These are phyloP conservation scores for Boletellus deceptivus DNA, from an alignment of 1,284 basidiomycete genomes.

Conservation along the genomic window DNA sequence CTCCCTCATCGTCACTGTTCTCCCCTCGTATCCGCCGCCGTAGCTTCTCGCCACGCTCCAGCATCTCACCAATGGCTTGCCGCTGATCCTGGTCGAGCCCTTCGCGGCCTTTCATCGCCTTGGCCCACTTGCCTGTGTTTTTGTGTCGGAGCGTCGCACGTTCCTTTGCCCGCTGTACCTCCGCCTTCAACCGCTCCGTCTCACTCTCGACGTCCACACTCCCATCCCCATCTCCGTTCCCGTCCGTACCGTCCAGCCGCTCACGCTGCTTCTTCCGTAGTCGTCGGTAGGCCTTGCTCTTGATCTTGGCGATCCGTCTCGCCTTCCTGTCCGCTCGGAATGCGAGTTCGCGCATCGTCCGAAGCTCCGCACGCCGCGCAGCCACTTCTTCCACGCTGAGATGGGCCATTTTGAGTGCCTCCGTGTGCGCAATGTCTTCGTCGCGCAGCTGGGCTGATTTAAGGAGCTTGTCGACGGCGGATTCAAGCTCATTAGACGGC, in stretches of 20 bases:
- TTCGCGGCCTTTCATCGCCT: constrained; percentile 63
- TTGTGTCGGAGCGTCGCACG: constrained; percentile 85
- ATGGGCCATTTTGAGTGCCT: constrained; percentile 80
- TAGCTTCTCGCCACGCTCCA: constrained; percentile 71
- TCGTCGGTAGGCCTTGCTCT: constrained; percentile 90
- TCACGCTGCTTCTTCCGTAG: constrained; percentile 79
- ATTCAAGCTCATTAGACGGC: constrained; percentile 71
- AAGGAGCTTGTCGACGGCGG: constrained; percentile 72
- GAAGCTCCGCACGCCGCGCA: constrained; percentile 76
- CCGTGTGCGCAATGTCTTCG: constrained; percentile 70
- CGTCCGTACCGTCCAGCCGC: constrained; percentile 50
- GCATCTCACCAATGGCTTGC: constrained; percentile 75
- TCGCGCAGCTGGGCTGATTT: constrained; percentile 79
- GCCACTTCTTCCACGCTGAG: constrained; percentile 83
- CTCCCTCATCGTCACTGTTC: constrained; percentile 45
- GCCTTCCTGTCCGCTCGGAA: constrained; percentile 93
- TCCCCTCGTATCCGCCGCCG: constrained; percentile 69
- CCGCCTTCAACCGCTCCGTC: constrained; percentile 63
- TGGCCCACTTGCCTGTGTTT: constrained; percentile 80
- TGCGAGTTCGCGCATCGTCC: constrained; percentile 89
- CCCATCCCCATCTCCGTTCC: constrained; percentile 28
- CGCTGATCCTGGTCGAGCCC: constrained; percentile 65
- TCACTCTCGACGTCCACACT: constrained; percentile 49
- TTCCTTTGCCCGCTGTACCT: constrained; percentile 79
- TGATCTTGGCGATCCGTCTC: constrained; percentile 91